Evolutionary conservation across 2,329 filamentous ascomycete species (phyloP), one percentile per base, ranked within the genome.

Genomic region (Trichoderma sp.): DNA sequence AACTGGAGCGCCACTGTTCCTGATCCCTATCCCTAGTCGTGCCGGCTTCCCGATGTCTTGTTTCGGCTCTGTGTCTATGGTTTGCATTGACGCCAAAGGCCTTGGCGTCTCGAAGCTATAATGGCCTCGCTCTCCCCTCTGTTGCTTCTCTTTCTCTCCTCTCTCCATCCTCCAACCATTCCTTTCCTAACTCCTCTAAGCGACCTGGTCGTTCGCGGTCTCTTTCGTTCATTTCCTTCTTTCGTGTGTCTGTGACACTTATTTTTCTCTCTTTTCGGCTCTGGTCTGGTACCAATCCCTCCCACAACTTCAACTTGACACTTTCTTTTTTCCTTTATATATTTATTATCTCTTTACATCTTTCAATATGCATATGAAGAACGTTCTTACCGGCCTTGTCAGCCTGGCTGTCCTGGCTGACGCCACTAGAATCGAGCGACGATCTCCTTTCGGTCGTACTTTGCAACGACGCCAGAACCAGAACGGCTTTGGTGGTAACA

Each of bases 351-450:
- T n/a, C 68, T 56, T 67, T 67, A 60, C 32, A 61, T 27, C 69
- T 69, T 45, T 70, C 80, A 84, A 73, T 57, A 87, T 87, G 85
- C 81, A 85, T 74, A 74, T 86, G 74, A 85, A 86, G 76, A 79
- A 78, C 69, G 71, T 86, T 69, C 69, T 84, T 57, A 80, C 83
- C 78, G 80, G 87, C 25, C 70, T 84, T 75, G 81, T 85, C 76
- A 50, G 67, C 42, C 74, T 85, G 69, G 76, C 80, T 59, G 78
- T 78, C 67, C 74, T 82, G 53, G 74, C 79, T 67, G 83, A 87
- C 45, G 85, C 83, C 54, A 78, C 80, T 17, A 76, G 78, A 22
- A 74, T 84, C 68, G 72, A 76, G 67, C 78, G 79, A 66, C 74
- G 74, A 70, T 77, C 72, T 67, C 81, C 80, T 34, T 77, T 78